These are phyloP conservation scores for Fusarium equiseti DNA, from an alignment of 2,329 filamentous ascomycete species.

Conservation along the genomic window DNA sequence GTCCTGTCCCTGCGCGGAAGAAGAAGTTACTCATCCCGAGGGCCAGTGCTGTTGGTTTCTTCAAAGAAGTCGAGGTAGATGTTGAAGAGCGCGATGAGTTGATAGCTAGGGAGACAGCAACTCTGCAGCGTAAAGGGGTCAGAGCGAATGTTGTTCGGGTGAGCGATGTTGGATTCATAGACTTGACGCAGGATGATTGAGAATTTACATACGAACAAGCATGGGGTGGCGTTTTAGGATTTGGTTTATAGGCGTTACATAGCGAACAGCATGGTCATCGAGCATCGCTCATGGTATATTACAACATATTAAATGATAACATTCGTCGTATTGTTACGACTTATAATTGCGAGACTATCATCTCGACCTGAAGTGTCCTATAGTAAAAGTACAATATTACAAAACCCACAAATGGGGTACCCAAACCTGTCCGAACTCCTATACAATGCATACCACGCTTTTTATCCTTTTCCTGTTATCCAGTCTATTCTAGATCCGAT, in stretches of 20 bases:
- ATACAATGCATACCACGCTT: slow-evolving; percentile 18
- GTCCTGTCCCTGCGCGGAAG: slow-evolving; percentile 41
- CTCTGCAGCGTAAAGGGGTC: slow-evolving; percentile 28
- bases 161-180: slow-evolving; percentile 53
- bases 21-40: slow-evolving; percentile 58
- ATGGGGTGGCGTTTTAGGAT: slow-evolving; percentile 18
- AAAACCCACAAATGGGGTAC: slow-evolving; percentile 5
- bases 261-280: slow-evolving; percentile 12
- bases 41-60: slow-evolving; percentile 55
- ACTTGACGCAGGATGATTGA: slow-evolving; percentile 50
- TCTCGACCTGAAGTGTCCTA: slow-evolving; percentile 11
- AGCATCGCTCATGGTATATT: background rate
- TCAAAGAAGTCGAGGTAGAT: slow-evolving; percentile 50
- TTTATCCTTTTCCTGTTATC: slow-evolving; percentile 10
- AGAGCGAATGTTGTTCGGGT: slow-evolving; percentile 40
- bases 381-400: slow-evolving; percentile 22
- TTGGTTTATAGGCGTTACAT: slow-evolving; percentile 26
- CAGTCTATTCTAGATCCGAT: background rate
- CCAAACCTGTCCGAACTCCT: slow-evolving; percentile 27
- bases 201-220: background rate
- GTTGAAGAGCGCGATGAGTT: slow-evolving; percentile 45
- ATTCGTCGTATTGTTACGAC: slow-evolving; percentile 22
- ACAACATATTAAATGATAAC: background rate
- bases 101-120: slow-evolving; percentile 39
- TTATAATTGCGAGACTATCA: slow-evolving; percentile 22